A percentile compares a stretch with the other conserved stretches of the same genome.
Evolutionary conservation across 2,329 filamentous ascomycete genomes (phyloP).

Genomic region (Elsinoe australis): DNA sequence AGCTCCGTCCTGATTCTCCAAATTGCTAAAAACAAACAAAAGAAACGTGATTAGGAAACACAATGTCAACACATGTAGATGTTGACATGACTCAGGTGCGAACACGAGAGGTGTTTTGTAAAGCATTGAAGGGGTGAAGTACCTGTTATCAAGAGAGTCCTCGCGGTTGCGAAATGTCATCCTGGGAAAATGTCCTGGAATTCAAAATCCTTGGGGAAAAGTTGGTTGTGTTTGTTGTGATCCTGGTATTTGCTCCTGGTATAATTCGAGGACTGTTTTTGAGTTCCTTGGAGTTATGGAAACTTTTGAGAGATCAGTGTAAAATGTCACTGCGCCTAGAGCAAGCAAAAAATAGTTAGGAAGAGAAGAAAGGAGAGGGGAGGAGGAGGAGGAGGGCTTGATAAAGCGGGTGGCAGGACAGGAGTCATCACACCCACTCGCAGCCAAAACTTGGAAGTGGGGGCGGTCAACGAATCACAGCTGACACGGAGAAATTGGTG

Average conservation of each 20-base stretch:
- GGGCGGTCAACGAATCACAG: constrained; percentile 6
- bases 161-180: constrained; percentile 34
- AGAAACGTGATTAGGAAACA: constrained; percentile 20
- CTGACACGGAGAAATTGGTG: constrained; percentile 5
- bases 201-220: constrained; percentile 1
- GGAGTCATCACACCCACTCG: constrained; percentile 13
- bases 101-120: constrained; percentile 18
- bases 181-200: constrained; percentile 23
- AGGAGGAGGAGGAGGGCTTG: background rate
- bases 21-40: constrained; percentile 19
- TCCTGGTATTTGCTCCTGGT: constrained; percentile 13
- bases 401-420: constrained; percentile 7
- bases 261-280: no score
- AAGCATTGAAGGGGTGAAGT: constrained; percentile 28
- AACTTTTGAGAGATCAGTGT: no score
- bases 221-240: background rate
- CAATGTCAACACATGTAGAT: constrained; percentile 18
- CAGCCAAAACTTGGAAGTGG: constrained; percentile 12
- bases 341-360: background rate
- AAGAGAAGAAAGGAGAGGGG: background rate
- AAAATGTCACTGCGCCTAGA: constrained; percentile 6
- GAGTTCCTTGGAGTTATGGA: no score
- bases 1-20: constrained; percentile 16
- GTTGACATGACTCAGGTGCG: constrained; percentile 5
- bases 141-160: constrained; percentile 32